These are phyloP conservation scores for Pochonia chlamydosporia DNA, from an alignment of 2,329 filamentous ascomycete species.

Conservation along the genomic window DNA sequence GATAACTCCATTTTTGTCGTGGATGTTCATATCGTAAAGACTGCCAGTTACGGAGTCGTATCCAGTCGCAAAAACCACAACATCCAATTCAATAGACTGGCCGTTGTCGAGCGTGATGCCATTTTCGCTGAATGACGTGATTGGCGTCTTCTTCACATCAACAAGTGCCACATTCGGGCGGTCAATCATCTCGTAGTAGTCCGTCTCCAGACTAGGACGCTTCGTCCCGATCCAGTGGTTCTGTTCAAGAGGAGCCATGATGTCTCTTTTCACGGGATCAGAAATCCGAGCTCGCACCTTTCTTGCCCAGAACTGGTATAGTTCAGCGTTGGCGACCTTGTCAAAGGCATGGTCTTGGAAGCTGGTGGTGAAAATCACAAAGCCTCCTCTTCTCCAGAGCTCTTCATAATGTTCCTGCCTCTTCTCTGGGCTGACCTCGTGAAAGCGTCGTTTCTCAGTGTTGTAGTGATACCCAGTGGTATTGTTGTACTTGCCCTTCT, in stretches of 20 bases:
- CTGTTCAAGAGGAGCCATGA: constrained; percentile 40
- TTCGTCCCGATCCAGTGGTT: too few relatives aligned
- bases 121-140: too few relatives aligned
- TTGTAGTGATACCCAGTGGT: constrained; percentile 7
- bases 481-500: constrained; percentile 14
- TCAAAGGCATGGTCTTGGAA: constrained; percentile 33
- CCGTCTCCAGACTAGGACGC: too few relatives aligned
- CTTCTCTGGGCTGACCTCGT: constrained; percentile 27
- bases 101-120: too few relatives aligned
- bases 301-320: constrained; percentile 43
- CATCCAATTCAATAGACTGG: too few relatives aligned
- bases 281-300: constrained; percentile 38
- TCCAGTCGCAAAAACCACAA: too few relatives aligned
- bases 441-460: constrained; percentile 2
- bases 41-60: background rate
- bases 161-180: too few relatives aligned
- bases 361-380: constrained; percentile 36
- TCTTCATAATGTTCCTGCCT: constrained; percentile 36
- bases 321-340: constrained; percentile 33
- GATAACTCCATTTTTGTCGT: background rate
- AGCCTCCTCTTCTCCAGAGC: constrained; percentile 40
- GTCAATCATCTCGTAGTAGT: too few relatives aligned
- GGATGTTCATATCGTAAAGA: background rate
- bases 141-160: too few relatives aligned
- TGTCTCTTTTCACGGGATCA: constrained; percentile 35